phyloP scores from a whole-genome alignment of 352 stramenopile genomes.

The Thalassiosira hispida region DNA sequence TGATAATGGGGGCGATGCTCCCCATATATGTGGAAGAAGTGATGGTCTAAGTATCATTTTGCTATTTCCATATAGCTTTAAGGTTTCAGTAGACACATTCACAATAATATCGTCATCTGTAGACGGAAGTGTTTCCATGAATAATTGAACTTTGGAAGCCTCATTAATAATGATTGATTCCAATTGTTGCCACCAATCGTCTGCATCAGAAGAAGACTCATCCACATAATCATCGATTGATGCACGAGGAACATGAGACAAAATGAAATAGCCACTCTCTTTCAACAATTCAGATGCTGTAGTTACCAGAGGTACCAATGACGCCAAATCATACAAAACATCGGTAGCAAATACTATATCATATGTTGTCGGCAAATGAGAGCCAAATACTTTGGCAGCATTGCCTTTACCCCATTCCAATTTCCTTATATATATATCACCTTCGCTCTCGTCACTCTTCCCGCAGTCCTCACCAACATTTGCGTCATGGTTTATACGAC shows the following conservation, averaged over 20 bases:
- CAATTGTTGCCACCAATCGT: constrained; percentile 21
- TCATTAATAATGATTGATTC: constrained; percentile 21
- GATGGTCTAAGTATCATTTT: constrained; percentile 26
- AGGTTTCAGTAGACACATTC: neutral
- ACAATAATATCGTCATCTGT: neutral
- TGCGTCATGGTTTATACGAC: constrained; percentile 54
- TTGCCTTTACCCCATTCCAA: constrained; percentile 50
- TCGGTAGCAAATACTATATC: constrained; percentile 74
- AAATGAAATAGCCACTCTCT: constrained; percentile 54
- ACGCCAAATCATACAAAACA: constrained; percentile 71
- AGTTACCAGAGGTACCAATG: constrained; percentile 47
- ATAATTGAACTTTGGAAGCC: constrained; percentile 2
- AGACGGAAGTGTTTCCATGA: neutral
- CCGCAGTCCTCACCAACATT: constrained; percentile 31
- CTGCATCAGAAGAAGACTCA: constrained; percentile 3
- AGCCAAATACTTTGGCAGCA: constrained; percentile 5
- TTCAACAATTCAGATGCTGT: constrained; percentile 35
- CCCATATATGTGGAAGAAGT: constrained; percentile 14
- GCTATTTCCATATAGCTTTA: neutral
- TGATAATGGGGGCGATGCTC: neutral
- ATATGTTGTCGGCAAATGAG: constrained; percentile 22
- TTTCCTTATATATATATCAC: constrained; percentile 20
- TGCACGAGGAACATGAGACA: constrained; percentile 71
- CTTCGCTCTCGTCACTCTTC: neutral
- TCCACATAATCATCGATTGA: constrained; percentile 33